Evolutionary conservation across 2,329 filamentous ascomycete species (phyloP).

Genomic region (Trichoderma brevicompactum): DNA sequence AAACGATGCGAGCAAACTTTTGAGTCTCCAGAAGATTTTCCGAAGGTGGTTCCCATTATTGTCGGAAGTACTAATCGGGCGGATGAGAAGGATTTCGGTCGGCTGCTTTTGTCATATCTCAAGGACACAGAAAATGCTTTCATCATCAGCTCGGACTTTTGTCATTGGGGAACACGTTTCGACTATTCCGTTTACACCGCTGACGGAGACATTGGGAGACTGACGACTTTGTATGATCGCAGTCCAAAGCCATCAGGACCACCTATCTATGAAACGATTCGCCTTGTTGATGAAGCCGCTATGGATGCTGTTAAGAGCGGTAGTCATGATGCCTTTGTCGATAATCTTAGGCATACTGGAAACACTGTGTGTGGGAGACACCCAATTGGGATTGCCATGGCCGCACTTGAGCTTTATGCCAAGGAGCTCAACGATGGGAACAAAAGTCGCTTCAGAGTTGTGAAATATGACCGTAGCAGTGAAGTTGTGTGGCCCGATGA

Average conservation of each 20-base stretch:
- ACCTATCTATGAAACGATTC: conserved; percentile 84
- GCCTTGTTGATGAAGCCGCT: conserved; percentile 74
- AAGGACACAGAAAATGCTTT: conserved; percentile 77
- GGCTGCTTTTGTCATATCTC: conserved; percentile 77
- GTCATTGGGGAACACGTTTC: conserved; percentile 90
- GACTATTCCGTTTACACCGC: conserved; percentile 74
- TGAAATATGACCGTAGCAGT: conserved; percentile 85
- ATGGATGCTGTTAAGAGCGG: conserved; percentile 86
- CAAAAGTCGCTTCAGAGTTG: conserved; percentile 70
- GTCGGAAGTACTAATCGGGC: conserved; percentile 71
- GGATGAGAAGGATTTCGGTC: conserved; percentile 71
- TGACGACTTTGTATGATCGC: conserved; percentile 44
- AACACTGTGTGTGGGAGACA: conserved; percentile 96
- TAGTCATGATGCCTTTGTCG: conserved; percentile 69
- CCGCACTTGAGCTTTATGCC: conserved; percentile 72
- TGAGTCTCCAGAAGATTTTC: conserved; percentile 59
- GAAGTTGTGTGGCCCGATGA: conserved; percentile 69
- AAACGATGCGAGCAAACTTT: conserved; percentile 66
- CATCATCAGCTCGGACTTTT: conserved; percentile 93
- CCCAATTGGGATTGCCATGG: conserved; percentile 92
- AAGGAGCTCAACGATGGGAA: conserved; percentile 45
- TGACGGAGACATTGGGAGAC: conserved; percentile 46
- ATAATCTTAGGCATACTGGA: conserved; percentile 69
- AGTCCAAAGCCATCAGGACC: conserved; percentile 44
- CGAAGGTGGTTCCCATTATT: conserved; percentile 81